These are phyloP conservation scores for Neobulgaria alba DNA, from an alignment of 2,329 filamentous ascomycete genomes.

Conservation along the genomic window DNA sequence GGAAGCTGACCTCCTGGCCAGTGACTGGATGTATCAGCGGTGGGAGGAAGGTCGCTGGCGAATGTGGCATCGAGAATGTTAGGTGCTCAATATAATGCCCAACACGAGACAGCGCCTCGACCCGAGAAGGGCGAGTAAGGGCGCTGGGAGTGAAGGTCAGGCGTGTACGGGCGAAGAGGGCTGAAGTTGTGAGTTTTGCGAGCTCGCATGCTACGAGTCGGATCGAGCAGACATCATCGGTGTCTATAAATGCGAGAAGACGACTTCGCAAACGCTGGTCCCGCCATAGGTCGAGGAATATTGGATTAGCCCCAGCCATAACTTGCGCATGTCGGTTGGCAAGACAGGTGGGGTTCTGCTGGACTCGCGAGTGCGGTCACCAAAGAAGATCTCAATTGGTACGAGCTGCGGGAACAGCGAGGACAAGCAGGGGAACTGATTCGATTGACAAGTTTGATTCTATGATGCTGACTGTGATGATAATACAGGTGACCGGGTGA, in stretches of 20 bases:
- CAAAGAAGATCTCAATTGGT: too few species aligned
- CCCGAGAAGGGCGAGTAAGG: conserved; percentile 64
- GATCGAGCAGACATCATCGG: conserved; percentile 41
- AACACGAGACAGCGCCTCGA: conserved; percentile 68
- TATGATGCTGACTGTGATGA: too few species aligned
- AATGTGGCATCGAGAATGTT: conserved; percentile 70
- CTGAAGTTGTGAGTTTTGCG: conserved; percentile 59
- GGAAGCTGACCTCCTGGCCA: conserved; percentile 69
- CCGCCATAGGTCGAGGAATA: conserved; percentile 27
- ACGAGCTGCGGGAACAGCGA: too few species aligned
- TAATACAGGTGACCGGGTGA: too few species aligned
- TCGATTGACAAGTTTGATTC: too few species aligned
- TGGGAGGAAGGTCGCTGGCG: conserved; percentile 69
- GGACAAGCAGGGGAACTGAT: too few species aligned
- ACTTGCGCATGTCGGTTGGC: conserved; percentile 26
- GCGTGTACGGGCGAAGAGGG: conserved; percentile 59
- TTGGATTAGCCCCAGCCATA: conserved; percentile 27
- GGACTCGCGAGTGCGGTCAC: background rate
- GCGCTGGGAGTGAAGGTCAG: conserved; percentile 65
- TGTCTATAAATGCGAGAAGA: conserved; percentile 25
- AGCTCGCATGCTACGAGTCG: conserved; percentile 62
- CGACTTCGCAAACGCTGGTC: conserved; percentile 22
- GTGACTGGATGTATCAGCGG: conserved; percentile 73
- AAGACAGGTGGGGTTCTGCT: conserved; percentile 5
- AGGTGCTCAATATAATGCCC: conserved; percentile 72